Evolutionary conservation across 768 basidiomycete species (phyloP), one percentile per base, ranked within the genome.

Genomic region (Rhodocollybia butyracea): DNA sequence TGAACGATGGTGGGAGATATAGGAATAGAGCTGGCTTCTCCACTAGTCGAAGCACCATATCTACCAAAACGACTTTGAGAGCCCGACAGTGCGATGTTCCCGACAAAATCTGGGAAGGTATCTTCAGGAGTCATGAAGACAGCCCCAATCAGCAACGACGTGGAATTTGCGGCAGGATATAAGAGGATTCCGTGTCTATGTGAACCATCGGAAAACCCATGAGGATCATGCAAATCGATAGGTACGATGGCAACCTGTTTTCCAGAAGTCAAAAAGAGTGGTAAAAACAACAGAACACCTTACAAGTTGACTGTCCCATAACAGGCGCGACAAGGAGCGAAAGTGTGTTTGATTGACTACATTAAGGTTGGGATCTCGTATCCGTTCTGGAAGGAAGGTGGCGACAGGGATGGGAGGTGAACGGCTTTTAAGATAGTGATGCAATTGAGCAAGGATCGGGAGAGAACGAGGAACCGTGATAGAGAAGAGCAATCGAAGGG

Each of bases 321-420:
- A 67, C 41, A 78, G 66, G 21, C 74, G 71, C 27, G 83, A 80
- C 57, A 87, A 70, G 43, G 76, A 74, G 55, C 81, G 77, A 65
- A 86, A 87, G 58, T 69, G 73, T 40, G 76, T 67, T 60, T 78
- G 71, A 63, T 86, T 87, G 56, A 78, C 73, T 53, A 72, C 69
- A 63, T 79, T 76, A 40, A 64, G 65, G 38, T 76, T 72, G 31
- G 76, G 66, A 58, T 84, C 80, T 40, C 79, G 69, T 36, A 82
- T 75, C 30, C 79, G 76, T 62, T 84, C 80, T 12, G 85, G 79
- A 75, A 86, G 79, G 68, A 87, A 80, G 42, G 84, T 83, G 68
- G 81, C 82, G 56, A 82, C 69, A 34, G 82, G 69, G 32, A 79
- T 75, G 40, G 56, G 56, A 17, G 56, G 30, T 3, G 31, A 19